A percentile compares a stretch with the other conserved stretches of the same genome.
phyloP scores from a whole-genome alignment of 2,329 filamentous ascomycete genomes.

The Penicillium paneum region DNA sequence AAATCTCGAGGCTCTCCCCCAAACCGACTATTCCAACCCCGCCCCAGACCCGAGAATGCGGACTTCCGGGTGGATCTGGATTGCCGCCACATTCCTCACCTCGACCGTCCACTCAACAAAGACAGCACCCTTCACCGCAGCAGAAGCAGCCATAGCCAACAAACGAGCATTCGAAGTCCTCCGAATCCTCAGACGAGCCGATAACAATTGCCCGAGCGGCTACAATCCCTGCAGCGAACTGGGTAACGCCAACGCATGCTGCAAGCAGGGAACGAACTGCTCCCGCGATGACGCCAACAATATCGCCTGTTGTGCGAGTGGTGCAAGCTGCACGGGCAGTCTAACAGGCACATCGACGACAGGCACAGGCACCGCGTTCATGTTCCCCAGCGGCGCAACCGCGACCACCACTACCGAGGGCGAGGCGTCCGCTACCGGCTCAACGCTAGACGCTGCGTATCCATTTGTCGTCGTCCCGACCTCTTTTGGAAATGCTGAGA shows the following conservation, averaged over 20 bases:
- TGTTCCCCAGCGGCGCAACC: slow-evolving; percentile 35
- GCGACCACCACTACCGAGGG: slow-evolving; percentile 29
- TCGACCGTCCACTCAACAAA: slow-evolving; percentile 31
- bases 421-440: slow-evolving; percentile 25
- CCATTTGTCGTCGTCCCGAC: slow-evolving; percentile 55
- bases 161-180: slow-evolving; percentile 32
- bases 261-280: slow-evolving; percentile 52
- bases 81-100: slow-evolving; percentile 31
- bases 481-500: slow-evolving; percentile 50
- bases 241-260: slow-evolving; percentile 56
- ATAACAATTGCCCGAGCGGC: slow-evolving; percentile 48
- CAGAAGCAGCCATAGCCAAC: slow-evolving; percentile 21
- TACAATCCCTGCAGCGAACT: slow-evolving; percentile 54
- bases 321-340: slow-evolving; percentile 57
- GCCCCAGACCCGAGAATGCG: slow-evolving; percentile 31
- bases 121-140: slow-evolving; percentile 30
- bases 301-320: slow-evolving; percentile 60
- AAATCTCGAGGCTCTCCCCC: background rate
- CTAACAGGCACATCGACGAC: slow-evolving; percentile 36
- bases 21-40: background rate
- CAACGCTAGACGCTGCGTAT: slow-evolving; percentile 50
- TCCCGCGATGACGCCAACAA: slow-evolving; percentile 55
- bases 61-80: slow-evolving; percentile 32
- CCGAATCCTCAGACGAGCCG: slow-evolving; percentile 31
- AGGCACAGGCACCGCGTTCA: slow-evolving; percentile 30